Base-by-base conservation (phyloP, 495 filamentous ascomycete genomes). In the Melanomma pulvis-pyrius region DNA sequence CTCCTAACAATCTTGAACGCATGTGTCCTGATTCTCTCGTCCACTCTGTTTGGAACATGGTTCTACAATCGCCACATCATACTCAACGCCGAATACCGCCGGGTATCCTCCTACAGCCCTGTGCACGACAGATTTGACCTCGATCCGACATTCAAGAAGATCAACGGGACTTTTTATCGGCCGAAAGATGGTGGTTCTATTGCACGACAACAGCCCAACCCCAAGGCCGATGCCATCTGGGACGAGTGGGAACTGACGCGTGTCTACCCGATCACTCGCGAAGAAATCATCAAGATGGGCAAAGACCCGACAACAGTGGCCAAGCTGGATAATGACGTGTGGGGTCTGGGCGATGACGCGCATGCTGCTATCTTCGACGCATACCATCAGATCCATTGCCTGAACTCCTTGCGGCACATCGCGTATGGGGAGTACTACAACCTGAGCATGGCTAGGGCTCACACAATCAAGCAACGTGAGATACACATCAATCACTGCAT, bases 281-380 rank as follows among this genome's bases (percentile, higher is more conserved):
- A 44, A 7, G 39, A 44, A 44, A 6, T 44, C 17, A 44, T 44
- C 17, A 44, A 44, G 17, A 44, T 44, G 17, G 39, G 39, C 39
- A 44, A 44, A 15, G 39, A 44, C 39, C 39, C 17, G 17, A 15
- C 17, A 48, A 11, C 66, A 24, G 22, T 51, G 11, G 48, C 48
- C 17, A 51, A 26, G 22, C 26, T 51, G 22, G 1, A 57, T 7
- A 57, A 57, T 28, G 52, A 29, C 1, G 28, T 56, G 8, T 56
- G 28, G 52, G 52, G 52, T 17, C 13, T 56, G 21, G 52, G 52
- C 9, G 28, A 56, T 21, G 28, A 56, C 29, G 52, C 52, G 2
- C 29, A 56, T 34, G 52, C 52, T 34, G 29, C 52, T 24, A 56
- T 56, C 52, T 56, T 56, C 13, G 13, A 36, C 13, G 32, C 32